Base-by-base conservation (phyloP, 805 yeast genomes). In the Cyberlindnera nakhonratchasimensis region DNA sequence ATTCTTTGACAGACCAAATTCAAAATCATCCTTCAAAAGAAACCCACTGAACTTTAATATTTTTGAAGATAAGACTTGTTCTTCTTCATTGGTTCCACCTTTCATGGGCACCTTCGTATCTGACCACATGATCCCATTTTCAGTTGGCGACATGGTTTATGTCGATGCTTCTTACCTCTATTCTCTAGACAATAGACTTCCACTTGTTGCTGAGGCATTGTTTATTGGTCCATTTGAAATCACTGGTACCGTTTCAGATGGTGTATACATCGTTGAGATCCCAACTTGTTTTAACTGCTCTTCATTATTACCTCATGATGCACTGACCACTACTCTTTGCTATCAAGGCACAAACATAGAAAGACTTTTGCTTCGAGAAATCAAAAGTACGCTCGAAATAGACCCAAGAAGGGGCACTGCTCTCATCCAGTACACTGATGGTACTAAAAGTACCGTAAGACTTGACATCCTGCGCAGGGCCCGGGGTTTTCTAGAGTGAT, bases 211-310 rank as follows among this genome's bases (percentile, higher is more conserved):
- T 1, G 34, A 17, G 10, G 22, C 43, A 4, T 32, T 34, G 6
- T 40, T 34, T 20, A 31, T 31, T 19, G 43, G 43, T 4, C 43
- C 43, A 2, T 34, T 29, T 19, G 43, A 40, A 23, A 35, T 40
- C 36, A 34, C 23, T 18, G 43, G 32, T 3, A 21, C 23, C 11
- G 29, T 40, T 11, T 23, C 39, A 14, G 43, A 35, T n/a, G 28
- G 20, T 10, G 33, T 20, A 8, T 35, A 29, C 22, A 29, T 40
- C 28, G 18, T 40, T 12, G 43, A 40, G 39, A 34, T 40, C 28
- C 43, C 43, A 34, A 22, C 39, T 11, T 29, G 39, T 11, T 40
- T 40, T 36, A 40, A 40, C 39, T 40, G 39, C 16, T 34, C 35
- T 10, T 12, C 36, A 6, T 8, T 40, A 12, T 18, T 40, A 2